Evolutionary conservation across 2,329 filamentous ascomycete genomes (phyloP).

Genomic region (Pseudocercospora ulei): DNA sequence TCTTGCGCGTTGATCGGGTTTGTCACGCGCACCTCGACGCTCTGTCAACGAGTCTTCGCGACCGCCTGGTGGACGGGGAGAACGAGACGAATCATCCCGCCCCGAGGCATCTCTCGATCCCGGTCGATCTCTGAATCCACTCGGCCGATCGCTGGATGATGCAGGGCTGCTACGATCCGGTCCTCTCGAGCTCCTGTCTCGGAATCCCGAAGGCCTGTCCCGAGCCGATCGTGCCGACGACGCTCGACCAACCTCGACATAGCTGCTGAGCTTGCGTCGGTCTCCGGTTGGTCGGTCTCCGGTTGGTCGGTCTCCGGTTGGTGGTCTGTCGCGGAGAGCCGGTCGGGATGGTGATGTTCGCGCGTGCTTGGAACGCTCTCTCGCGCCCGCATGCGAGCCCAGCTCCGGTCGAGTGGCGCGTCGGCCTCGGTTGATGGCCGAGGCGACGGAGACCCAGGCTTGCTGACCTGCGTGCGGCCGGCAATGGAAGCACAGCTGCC

Average conservation of each 20-base stretch:
- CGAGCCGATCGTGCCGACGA: neutral
- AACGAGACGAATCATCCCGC: too few relatives aligned
- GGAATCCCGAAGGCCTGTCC: too few relatives aligned
- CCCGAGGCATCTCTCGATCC: neutral
- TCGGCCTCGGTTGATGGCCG: slow-evolving; percentile 60
- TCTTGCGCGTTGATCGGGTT: neutral
- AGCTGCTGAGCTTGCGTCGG: neutral
- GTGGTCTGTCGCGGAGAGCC: too few relatives aligned
- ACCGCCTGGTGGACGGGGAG: too few relatives aligned
- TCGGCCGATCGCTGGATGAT: too few relatives aligned
- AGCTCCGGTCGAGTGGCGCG: slow-evolving; percentile 34
- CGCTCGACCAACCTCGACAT: neutral
- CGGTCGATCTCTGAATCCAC: slow-evolving; percentile 1
- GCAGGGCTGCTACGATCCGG: too few relatives aligned
- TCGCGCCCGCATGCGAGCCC: slow-evolving; percentile 15
- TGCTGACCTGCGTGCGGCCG: slow-evolving; percentile 10
- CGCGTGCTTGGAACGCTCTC: slow-evolving; percentile 12
- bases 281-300: too few relatives aligned
- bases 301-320: too few relatives aligned
- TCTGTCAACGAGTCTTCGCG: slow-evolving; percentile 1
- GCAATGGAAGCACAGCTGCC: slow-evolving; percentile 14
- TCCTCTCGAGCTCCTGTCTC: too few relatives aligned
- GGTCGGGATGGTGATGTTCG: slow-evolving; percentile 3
- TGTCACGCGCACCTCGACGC: neutral
- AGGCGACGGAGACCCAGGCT: slow-evolving; percentile 48